phyloP scores from a whole-genome alignment of 306 rosid species.

The Biancaea sappan region DNA sequence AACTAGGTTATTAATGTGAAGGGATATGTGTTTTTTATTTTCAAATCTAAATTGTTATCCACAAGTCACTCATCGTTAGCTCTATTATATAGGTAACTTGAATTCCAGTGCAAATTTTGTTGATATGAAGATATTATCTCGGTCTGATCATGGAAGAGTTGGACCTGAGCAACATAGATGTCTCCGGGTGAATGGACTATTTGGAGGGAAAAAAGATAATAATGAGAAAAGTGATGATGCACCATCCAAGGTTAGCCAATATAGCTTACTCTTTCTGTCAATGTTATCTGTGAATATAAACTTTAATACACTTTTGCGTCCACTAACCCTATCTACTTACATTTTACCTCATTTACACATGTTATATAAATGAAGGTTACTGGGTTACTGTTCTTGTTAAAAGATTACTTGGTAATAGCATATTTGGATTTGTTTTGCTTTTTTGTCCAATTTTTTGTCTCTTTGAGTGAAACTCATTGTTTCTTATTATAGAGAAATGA shows the following conservation, averaged over 20 bases:
- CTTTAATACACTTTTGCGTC: background rate
- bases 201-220: conserved; percentile 78
- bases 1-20: conserved; percentile 15
- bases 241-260: conserved; percentile 61
- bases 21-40: background rate
- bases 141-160: conserved; percentile 31
- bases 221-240: conserved; percentile 61
- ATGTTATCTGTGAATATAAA: background rate
- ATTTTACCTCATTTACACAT: background rate
- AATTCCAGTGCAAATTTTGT: conserved; percentile 47
- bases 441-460: background rate
- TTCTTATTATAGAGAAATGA: background rate
- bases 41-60: background rate
- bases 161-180: conserved; percentile 39
- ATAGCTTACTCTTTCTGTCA: conserved; percentile 15
- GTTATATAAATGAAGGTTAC: background rate
- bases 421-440: background rate
- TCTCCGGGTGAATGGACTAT: conserved; percentile 54
- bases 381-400: background rate
- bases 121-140: conserved; percentile 44
- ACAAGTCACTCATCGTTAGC: background rate
- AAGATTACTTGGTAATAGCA: background rate
- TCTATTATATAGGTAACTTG: conserved; percentile 47
- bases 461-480: background rate
- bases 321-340: background rate